Percentiles rank a stretch among this genome's conserved stretches.
These are phyloP conservation scores for Magnaporthiopsis poae DNA, from an alignment of 2,329 filamentous ascomycete species.

Conservation along the genomic window DNA sequence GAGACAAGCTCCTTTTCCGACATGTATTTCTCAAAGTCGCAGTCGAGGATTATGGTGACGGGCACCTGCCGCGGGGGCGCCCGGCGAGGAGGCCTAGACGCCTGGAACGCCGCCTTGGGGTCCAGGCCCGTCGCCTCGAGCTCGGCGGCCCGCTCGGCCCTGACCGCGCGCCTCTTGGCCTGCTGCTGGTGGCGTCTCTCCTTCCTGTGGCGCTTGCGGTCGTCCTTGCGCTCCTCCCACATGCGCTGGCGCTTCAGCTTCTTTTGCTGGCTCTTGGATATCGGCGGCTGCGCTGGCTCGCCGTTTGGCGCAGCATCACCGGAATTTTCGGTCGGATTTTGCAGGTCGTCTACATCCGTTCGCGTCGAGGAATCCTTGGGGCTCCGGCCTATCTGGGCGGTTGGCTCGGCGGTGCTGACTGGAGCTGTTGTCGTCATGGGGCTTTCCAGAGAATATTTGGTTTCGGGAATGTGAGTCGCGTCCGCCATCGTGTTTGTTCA, in stretches of 20 bases:
- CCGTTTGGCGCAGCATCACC: not conserved
- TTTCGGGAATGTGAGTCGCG: not conserved
- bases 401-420: not conserved
- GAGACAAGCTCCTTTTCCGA: slow-evolving; percentile 74
- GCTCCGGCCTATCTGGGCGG: not conserved
- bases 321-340: not conserved
- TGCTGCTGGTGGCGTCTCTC: slow-evolving; percentile 42
- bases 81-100: slow-evolving; percentile 24
- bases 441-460: not conserved
- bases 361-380: not conserved
- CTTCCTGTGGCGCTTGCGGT: slow-evolving; percentile 43
- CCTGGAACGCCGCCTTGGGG: slow-evolving; percentile 23
- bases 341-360: not conserved
- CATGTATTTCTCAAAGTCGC: slow-evolving; percentile 87
- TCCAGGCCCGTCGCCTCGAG: slow-evolving; percentile 33
- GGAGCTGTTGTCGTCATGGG: not conserved
- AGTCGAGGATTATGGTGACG: slow-evolving; percentile 76
- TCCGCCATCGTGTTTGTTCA: not conserved
- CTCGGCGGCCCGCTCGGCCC: slow-evolving; percentile 38
- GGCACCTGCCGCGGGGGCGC: slow-evolving; percentile 41
- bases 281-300: slow-evolving; percentile 10
- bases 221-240: slow-evolving; percentile 64
- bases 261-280: slow-evolving; percentile 84
- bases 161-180: slow-evolving; percentile 39
- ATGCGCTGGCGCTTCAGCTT: slow-evolving; percentile 60